Evolutionary conservation across 2,329 filamentous ascomycete genomes (phyloP), one percentile per base, ranked within the genome.

Genomic region (Ceratocystis colombiana): DNA sequence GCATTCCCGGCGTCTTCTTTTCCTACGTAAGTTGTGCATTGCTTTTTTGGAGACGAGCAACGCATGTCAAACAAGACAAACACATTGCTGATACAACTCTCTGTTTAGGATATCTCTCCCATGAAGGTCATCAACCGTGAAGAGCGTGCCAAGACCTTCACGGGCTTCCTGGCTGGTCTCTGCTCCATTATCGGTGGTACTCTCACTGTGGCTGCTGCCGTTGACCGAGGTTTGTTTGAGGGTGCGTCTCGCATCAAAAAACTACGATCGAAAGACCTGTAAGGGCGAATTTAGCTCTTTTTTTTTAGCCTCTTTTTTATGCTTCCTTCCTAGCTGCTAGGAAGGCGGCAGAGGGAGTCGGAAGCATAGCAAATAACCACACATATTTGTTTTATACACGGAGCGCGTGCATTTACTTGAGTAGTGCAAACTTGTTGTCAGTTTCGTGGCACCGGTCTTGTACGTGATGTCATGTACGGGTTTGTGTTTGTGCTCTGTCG

Each of bases 111-210:
- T 72, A 99, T 99, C 75, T 97, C 93, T 1, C 94, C 94, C 4
- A 99, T 99, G 94, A 99, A 97, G 79, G 93, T 99, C 68, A 88
- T 99, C 77, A 99, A 99, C 79, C 88, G 92, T 66, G 95, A 99
- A 78, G 88, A 89, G 70, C 85, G 90, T 61, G 80, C 87, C 68
- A 97, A 97, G 80, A 88, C 88, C 3, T 95, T 99, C 75, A 85
- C 90, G 0, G 89, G 89, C 20, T 99, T 99, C 80, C 77, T 99
- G 67, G 93, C 94, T 0, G 94, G 94, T 61, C 84, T 99, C 22
- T 99, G 94, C 75, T 93, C 93, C 46, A 88, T 97, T 68, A 87
- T 99, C 63, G 94, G 94, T 69, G 94, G 94, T 71, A 99, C 94
- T 0, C 77, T 99, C 70, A 99, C 94, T 0, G 94, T 99, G 20